Base-by-base conservation (phyloP, 2,329 filamentous ascomycete genomes). In the Zalaria obscura region DNA sequence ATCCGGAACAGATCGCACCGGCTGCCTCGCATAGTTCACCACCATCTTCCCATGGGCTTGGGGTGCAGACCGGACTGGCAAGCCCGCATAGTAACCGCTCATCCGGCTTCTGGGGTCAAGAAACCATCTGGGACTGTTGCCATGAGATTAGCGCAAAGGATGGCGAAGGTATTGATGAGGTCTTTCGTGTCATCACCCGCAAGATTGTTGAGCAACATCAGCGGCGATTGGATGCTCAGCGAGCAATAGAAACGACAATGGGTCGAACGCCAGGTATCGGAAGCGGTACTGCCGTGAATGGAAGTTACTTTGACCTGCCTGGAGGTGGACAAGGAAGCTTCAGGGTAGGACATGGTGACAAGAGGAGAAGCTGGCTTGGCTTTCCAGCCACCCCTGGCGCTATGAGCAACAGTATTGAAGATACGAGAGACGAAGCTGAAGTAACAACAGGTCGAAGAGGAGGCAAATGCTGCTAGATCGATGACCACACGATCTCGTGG, bases 81-180 rank as follows among this genome's bases (percentile, higher is more conserved):
- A 65, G 62, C 26, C 65, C 66, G 27, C 60, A 66, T 48, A 65
- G 66, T 53, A 65, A 70, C 50, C 58, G 65, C 28, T 82, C 76
- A 53, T 82, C 76, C 32, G 81, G 82, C 2, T 85, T 87, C 63
- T 95, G 88, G 88, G 86, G 81, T 25, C 84, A 91, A 59, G 88
- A 95, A 56, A 78, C 87, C 4, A 87, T 88, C 40, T 96, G 89
- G 88, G 88, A 95, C 55, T 93, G 87, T 48, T 96, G 89, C 60
- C 91, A 96, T 61, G 91, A 98, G 66, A 89, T 98, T 56, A 88
- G 80, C 51, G 88, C 89, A 38, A 89, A 93, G 68, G 87, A 81
- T 54, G 88, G 88, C 43, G 88, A 95, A 67, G 89, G 89, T 11
- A 88, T 98, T 11, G 91, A 96, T 52, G 91, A 96, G 62, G 87